Percentiles rank a stretch among this genome's conserved stretches.
phyloP scores from a whole-genome alignment of 176 grass and related monocot genomes.

The Cocos nucifera region DNA sequence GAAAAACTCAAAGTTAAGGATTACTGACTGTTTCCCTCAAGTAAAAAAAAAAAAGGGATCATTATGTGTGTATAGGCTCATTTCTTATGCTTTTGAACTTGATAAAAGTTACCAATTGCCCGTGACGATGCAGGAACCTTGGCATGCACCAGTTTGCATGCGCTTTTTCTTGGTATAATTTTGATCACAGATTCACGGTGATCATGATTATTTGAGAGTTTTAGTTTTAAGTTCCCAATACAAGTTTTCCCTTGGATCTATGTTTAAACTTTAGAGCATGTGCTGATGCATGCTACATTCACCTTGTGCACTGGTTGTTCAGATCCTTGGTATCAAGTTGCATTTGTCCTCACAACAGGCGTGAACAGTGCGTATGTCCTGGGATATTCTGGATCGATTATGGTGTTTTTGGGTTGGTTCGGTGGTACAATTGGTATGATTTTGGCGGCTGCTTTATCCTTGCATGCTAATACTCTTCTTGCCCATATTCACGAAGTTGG shows the following conservation, averaged over 20 bases:
- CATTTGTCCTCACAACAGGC: constrained; percentile 79
- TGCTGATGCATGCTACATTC: neutral
- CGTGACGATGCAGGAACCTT: no score
- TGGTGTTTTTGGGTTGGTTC: constrained; percentile 85
- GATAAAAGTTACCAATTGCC: no score
- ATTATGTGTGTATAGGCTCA: no score
- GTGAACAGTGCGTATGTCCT: constrained; percentile 94
- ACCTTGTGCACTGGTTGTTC: constrained; percentile 14
- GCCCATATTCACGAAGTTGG: constrained; percentile 75
- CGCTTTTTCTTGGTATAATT: no score
- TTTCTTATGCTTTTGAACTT: no score
- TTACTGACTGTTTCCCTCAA: no score
- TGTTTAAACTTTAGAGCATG: neutral
- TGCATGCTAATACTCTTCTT: constrained; percentile 85
- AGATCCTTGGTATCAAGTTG: constrained; percentile 99
- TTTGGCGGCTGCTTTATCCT: constrained; percentile 76
- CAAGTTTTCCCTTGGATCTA: neutral
- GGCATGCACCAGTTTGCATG: no score
- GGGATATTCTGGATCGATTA: constrained; percentile 78
- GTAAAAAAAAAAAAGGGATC: no score
- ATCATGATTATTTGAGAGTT: no score
- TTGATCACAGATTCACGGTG: no score
- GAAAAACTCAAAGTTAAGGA: no score
- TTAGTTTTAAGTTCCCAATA: no score
- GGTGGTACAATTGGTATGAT: constrained; percentile 53